These are phyloP conservation scores for Talaromyces sp. DNA, from an alignment of 2,329 filamentous ascomycete species.

Conservation along the genomic window DNA sequence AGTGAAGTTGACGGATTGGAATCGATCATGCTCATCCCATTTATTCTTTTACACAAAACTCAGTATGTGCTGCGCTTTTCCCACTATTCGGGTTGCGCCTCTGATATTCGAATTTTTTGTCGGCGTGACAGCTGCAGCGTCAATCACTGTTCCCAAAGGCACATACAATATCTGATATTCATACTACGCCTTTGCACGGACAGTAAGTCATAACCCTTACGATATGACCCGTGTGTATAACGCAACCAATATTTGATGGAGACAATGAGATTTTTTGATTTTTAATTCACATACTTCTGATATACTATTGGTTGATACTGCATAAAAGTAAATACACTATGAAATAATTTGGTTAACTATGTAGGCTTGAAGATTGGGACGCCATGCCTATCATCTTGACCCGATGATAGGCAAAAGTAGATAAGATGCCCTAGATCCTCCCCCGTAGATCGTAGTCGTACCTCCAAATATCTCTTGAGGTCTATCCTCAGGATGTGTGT, in stretches of 20 bases:
- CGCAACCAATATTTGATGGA: too few species aligned
- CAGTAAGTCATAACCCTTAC: background rate
- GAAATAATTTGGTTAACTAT: too few species aligned
- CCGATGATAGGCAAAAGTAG: slow-evolving; percentile 1
- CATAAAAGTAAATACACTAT: too few species aligned
- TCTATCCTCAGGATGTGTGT: slow-evolving; percentile 1
- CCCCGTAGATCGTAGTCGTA: background rate
- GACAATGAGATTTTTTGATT: too few species aligned
- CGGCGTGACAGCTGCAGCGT: background rate
- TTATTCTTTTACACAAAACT: too few species aligned
- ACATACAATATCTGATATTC: background rate
- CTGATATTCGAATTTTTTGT: background rate
- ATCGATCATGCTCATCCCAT: too few species aligned
- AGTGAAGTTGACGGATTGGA: too few species aligned
- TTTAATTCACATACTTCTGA: too few species aligned
- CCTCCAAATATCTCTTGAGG: background rate
- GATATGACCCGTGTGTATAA: background rate
- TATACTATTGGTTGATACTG: too few species aligned
- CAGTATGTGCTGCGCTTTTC: background rate
- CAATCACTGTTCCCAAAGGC: background rate
- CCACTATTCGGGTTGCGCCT: background rate
- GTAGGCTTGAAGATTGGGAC: background rate
- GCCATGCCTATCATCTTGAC: background rate
- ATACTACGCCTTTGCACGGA: background rate
- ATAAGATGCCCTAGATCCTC: background rate